These are phyloP conservation scores for Alternaria novae-zelandiae DNA, from an alignment of 2,329 filamentous ascomycete genomes.

Conservation along the genomic window DNA sequence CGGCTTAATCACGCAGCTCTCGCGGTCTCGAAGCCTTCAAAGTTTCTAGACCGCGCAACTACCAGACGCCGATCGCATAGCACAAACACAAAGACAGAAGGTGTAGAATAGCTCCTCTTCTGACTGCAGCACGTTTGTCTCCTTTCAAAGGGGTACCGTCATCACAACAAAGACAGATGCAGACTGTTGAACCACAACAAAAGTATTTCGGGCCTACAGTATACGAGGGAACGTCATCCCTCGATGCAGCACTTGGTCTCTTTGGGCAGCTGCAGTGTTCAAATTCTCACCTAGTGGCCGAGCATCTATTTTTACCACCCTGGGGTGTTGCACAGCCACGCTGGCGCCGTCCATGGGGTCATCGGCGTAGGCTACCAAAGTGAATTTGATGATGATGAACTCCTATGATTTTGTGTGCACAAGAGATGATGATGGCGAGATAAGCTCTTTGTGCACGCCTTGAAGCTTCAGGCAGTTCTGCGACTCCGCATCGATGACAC, in stretches of 20 bases:
- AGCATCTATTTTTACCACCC: conserved; percentile 10
- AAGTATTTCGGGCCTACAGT: not conserved
- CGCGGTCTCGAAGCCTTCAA: not conserved
- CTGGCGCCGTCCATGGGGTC: not conserved
- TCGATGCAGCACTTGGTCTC: not conserved
- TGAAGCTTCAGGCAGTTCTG: not conserved
- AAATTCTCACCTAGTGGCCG: conserved; percentile 3
- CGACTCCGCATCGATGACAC: not conserved
- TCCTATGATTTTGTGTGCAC: not conserved
- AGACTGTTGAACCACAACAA: not conserved
- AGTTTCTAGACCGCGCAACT: conserved; percentile 1
- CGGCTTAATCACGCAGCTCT: not conserved
- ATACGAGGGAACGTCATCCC: not conserved
- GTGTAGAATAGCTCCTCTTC: not conserved
- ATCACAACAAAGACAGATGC: not conserved
- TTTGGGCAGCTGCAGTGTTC: conserved; percentile 3
- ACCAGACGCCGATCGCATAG: not conserved
- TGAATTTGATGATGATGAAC: not conserved
- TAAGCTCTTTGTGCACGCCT: not conserved
- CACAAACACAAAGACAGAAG: not conserved
- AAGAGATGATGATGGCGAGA: not conserved
- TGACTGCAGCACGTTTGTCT: not conserved
- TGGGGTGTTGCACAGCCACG: conserved; percentile 8
- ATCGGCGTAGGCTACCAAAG: not conserved
- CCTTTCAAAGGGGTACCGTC: not conserved